These are phyloP conservation scores for Eleusine indica DNA, from an alignment of 176 grass and related monocot genomes.

Conservation along the genomic window DNA sequence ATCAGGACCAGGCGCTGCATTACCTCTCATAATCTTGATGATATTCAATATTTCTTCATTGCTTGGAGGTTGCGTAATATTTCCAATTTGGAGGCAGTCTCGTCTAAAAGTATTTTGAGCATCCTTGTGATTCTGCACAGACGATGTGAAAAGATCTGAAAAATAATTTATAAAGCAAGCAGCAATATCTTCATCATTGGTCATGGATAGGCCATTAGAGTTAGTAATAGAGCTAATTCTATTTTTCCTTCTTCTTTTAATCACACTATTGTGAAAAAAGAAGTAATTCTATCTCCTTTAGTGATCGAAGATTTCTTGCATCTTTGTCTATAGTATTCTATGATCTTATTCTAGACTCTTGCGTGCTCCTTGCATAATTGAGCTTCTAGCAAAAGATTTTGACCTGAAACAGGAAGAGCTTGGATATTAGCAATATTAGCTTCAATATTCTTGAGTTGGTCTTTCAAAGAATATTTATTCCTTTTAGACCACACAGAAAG, in stretches of 20 bases:
- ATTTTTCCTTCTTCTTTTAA: not conserved
- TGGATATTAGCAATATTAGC: not conserved
- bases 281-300: not conserved
- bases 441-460: not conserved
- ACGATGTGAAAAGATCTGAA: not conserved
- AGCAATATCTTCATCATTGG: not conserved
- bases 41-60: not conserved
- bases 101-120: no score
- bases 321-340: not conserved
- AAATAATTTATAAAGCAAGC: not conserved
- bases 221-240: not conserved
- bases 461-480: not conserved
- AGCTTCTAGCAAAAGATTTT: no score
- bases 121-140: not conserved
- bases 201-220: not conserved
- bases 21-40: not conserved
- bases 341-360: not conserved
- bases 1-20: not conserved
- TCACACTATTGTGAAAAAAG: not conserved
- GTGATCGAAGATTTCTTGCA: not conserved
- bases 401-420: not conserved
- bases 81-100: not conserved
- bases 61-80: not conserved
- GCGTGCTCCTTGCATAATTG: no score
- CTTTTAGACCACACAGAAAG: not conserved